Conservation (phyloP, 345 rosid species). For the Geranium brycei region DNA sequence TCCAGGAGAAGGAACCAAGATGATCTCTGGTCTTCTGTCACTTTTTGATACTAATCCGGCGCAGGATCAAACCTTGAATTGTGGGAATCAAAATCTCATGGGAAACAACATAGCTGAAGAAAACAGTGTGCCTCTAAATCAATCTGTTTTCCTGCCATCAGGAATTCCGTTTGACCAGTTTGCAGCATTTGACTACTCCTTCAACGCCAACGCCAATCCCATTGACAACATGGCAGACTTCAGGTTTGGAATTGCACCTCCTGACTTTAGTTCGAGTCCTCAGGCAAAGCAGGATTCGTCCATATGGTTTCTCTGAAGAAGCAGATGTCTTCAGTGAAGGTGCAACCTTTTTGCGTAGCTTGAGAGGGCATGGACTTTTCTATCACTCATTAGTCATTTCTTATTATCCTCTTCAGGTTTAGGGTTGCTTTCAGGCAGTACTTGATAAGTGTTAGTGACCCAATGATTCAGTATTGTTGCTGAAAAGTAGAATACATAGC, state of each 20-base stretch:
- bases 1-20: conserved; percentile 41
- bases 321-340: no score
- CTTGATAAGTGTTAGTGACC: no score
- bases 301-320: conserved; percentile 18
- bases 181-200: no score
- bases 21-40: conserved; percentile 40
- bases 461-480: no score
- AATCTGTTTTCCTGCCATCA: conserved; percentile 11
- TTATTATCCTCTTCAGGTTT: no score
- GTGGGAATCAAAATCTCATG: conserved; percentile 9
- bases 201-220: conserved; percentile 9
- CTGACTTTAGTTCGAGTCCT: conserved; percentile 10
- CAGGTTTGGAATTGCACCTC: conserved; percentile 18
- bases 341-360: no score
- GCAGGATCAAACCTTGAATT: conserved; percentile 11
- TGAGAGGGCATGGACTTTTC: no score
- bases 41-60: conserved; percentile 36
- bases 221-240: conserved; percentile 6
- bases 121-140: conserved; percentile 13
- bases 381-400: no score
- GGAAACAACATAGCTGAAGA: background rate
- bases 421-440: no score
- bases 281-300: conserved; percentile 23
- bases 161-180: conserved; percentile 21
- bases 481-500: no score